phyloP scores from a whole-genome alignment of 2,329 filamentous ascomycete genomes.

The Aspergillus spinulosporus region DNA sequence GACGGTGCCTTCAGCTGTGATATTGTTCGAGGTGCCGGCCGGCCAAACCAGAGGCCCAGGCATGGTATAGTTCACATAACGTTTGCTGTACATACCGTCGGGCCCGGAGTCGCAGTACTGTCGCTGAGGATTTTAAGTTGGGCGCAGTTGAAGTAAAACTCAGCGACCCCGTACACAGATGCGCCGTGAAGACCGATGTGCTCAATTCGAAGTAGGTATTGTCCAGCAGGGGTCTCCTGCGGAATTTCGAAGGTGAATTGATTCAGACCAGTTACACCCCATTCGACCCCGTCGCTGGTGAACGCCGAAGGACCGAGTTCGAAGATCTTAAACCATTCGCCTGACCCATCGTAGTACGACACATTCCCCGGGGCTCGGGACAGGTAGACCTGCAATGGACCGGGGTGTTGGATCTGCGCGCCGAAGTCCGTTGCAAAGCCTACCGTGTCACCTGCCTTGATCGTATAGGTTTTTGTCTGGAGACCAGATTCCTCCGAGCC shows the following conservation, averaged over 20 bases:
- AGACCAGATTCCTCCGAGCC: constrained; percentile 10
- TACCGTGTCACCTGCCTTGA: constrained; percentile 20
- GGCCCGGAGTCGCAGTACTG: constrained; percentile 5
- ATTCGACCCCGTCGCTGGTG: no score
- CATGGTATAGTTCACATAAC: constrained; percentile 8
- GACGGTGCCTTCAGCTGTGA: no score
- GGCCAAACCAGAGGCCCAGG: constrained; percentile 13
- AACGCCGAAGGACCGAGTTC: background rate
- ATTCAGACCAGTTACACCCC: no score
- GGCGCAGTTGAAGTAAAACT: constrained; percentile 13
- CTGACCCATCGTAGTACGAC: constrained; percentile 18
- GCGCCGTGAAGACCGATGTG: constrained; percentile 9
- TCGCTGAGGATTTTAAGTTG: constrained; percentile 9
- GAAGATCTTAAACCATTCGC: constrained; percentile 25
- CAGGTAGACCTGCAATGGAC: constrained; percentile 26
- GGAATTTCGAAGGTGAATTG: constrained; percentile 8
- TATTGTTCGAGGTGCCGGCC: no score
- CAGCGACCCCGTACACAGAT: constrained; percentile 1
- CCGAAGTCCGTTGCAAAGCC: constrained; percentile 23
- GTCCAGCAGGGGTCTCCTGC: background rate
- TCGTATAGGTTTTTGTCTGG: constrained; percentile 14
- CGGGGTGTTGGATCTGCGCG: constrained; percentile 24
- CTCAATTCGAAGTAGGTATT: constrained; percentile 13
- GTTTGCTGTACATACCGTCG: constrained; percentile 8
- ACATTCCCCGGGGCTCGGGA: constrained; percentile 22